Base-by-base conservation (phyloP, 768 basidiomycete species). In the Porphyrellus cyaneotinctus region DNA sequence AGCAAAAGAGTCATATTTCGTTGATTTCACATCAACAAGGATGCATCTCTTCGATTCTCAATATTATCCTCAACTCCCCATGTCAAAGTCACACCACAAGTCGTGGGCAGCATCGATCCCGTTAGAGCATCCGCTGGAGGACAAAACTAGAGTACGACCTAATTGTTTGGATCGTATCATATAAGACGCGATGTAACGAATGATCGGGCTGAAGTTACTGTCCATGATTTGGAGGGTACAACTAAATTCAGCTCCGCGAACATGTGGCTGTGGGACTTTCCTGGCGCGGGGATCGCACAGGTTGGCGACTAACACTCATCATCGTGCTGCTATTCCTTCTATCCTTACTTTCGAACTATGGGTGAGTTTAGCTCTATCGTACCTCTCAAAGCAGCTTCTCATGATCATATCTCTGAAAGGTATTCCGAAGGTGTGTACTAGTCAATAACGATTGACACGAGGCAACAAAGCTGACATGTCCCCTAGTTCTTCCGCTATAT, bases 401-500 rank as follows among this genome's bases (percentile, higher is more conserved):
- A 63, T 37, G 3, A 17, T 22, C 4, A 17, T 31, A 2, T 10
- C 28, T 45, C 4, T 41, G 31, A 20, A 56, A 82, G 81, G 81
- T 70, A 84, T 85, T 58, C 83, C 83, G 45, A 85, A 85, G 82
- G 84, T 85, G 57, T 47, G 77, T 64, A 33, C 30, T 23, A 30
- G 31, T 50, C 20, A 18, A 18, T 24, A 10, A 12, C 18, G 28
- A 39, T 51, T 24, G 49, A 41, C 18, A 38, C 10, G 12, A 12
- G 20, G 18, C 39, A 43, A 42, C 68, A 26, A 63, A 52, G 20
- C 11, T 35, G 42, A 18, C 35, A 23, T 51, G 22, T 9, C 15
- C 22, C 49, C 49, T 60, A 95, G 94, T 97, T 97, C 75, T 97
- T 97, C 80, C 85, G 93, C 72, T 97, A 93, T 69, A 91, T 95